Evolutionary conservation across 2,329 filamentous ascomycete species (phyloP).

Genomic region (Fusarium clavum): DNA sequence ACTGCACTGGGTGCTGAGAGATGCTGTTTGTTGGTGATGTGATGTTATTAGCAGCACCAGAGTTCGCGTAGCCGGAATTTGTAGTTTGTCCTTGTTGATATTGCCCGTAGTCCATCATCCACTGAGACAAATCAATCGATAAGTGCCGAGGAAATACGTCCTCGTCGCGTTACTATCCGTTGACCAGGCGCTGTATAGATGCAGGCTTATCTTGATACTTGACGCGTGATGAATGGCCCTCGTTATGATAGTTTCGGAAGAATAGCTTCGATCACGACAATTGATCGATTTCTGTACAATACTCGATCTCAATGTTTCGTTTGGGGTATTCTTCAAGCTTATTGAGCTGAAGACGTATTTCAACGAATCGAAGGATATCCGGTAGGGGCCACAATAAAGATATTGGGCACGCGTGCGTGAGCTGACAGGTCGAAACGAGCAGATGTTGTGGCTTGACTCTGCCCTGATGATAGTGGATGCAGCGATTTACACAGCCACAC

Average conservation of each 20-base stretch:
- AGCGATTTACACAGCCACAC: conserved; percentile 57
- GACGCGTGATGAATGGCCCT: conserved; percentile 25
- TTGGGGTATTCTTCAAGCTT: conserved; percentile 59
- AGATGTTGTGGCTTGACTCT: conserved; percentile 60
- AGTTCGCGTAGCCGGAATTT: conserved; percentile 73
- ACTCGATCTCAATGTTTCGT: conserved; percentile 51
- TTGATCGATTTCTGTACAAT: conserved; percentile 45
- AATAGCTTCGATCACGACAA: conserved; percentile 42
- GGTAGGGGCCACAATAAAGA: conserved; percentile 63
- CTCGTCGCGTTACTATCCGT: conserved; percentile 46
- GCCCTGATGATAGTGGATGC: conserved; percentile 49
- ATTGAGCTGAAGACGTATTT: conserved; percentile 51
- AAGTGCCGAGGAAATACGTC: conserved; percentile 45
- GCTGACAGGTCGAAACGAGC: conserved; percentile 69
- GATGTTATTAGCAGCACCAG: conserved; percentile 68
- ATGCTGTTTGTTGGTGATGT: conserved; percentile 79
- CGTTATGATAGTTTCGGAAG: conserved; percentile 16
- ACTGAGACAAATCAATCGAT: conserved; percentile 46
- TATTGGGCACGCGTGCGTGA: conserved; percentile 71
- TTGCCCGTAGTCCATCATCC: conserved; percentile 80
- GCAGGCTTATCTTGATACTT: conserved; percentile 12
- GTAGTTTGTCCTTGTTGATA: conserved; percentile 74
- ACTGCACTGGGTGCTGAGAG: conserved; percentile 75
- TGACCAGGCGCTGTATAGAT: conserved; percentile 24
- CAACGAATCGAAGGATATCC: conserved; percentile 54